Evolutionary conservation across 768 basidiomycete genomes (phyloP).

Genomic region (Mrakia frigida): DNA sequence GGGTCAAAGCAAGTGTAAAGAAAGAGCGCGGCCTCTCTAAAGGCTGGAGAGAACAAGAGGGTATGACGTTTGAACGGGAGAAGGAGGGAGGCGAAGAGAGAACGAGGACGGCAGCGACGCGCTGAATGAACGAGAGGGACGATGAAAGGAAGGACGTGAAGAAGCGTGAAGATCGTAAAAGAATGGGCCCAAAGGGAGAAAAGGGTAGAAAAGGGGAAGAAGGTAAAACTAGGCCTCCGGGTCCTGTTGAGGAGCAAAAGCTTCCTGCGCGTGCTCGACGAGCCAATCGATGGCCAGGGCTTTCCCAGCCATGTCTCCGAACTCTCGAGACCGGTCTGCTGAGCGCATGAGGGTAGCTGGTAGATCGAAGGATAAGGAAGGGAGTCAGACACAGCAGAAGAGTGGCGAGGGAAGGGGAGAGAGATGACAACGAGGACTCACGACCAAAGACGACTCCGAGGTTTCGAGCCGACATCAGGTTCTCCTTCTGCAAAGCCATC

Average conservation of each 20-base stretch:
- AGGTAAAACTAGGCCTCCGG: neutral
- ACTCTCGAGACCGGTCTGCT: conserved; percentile 76
- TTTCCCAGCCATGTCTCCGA: conserved; percentile 86
- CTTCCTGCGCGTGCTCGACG: conserved; percentile 59
- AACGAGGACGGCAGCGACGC: neutral
- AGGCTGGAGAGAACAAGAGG: too few species aligned
- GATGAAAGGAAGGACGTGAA: neutral
- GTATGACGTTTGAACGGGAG: neutral
- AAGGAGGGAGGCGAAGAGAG: too few species aligned
- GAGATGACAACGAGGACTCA: conserved; percentile 50
- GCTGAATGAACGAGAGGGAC: neutral
- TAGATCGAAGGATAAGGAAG: neutral
- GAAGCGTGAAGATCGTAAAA: neutral
- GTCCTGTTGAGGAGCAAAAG: conserved; percentile 4
- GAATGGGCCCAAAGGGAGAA: neutral
- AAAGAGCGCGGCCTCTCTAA: too few species aligned
- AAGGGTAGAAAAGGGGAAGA: neutral
- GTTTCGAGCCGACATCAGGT: conserved; percentile 92
- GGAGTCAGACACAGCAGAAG: conserved; percentile 21
- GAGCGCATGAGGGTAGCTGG: conserved; percentile 92
- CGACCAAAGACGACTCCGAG: conserved; percentile 97
- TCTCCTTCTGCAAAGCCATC: conserved; percentile 60
- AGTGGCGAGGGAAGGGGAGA: neutral
- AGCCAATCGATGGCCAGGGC: conserved; percentile 90
- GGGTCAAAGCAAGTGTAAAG: too few species aligned